Base-by-base conservation (phyloP, 495 filamentous ascomycete species). In the Evernia prunastri region DNA sequence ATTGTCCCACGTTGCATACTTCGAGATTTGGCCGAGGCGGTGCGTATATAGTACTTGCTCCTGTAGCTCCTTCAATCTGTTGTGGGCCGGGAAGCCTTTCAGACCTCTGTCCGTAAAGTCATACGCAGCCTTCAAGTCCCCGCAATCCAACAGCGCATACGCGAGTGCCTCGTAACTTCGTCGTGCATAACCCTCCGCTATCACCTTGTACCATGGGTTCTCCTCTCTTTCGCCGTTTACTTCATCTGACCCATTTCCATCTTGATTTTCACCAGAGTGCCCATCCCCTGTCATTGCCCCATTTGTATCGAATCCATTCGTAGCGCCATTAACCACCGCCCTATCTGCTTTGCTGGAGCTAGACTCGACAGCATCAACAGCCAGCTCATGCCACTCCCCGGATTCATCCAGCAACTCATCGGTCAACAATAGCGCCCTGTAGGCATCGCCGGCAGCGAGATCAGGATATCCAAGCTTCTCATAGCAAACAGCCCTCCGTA, bases 361-460 rank as follows among this genome's bases (percentile, higher is more conserved):
- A 18, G 31, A 31, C 18, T 57, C 29, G 4, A 84, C 68, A 15
- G 78, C 74, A n/a, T 77, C 75, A 35, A 70, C 33, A 43, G 84
- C 84, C 59, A 77, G 66, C 11, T 85, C 77, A 69, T 89, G 84
- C 67, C 86, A 89, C 72, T 89, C 88, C 3, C 63, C 68, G 4
- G 56, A 63, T 20, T 58, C 62, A 47, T 71, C 69, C n/a, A 66
- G 51, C 31, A 92, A 81, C 60, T 93, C 91, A 69, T 98, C 94
- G 25, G 87, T 79, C 49, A 97, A 78, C 15, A 96, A 84, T 3
- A 98, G 81, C 3, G 92, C 90, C 49, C 89, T 86, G 73, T 98
- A 97, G 3, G 91, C 89, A 74, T 96, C 94, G 47, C 90, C 91
- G 33, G 88, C 88, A 5, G 90, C 90, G 20, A 98, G 81, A 73